These are phyloP conservation scores for Fusarium compactum DNA, from an alignment of 2,329 filamentous ascomycete species.

Conservation along the genomic window DNA sequence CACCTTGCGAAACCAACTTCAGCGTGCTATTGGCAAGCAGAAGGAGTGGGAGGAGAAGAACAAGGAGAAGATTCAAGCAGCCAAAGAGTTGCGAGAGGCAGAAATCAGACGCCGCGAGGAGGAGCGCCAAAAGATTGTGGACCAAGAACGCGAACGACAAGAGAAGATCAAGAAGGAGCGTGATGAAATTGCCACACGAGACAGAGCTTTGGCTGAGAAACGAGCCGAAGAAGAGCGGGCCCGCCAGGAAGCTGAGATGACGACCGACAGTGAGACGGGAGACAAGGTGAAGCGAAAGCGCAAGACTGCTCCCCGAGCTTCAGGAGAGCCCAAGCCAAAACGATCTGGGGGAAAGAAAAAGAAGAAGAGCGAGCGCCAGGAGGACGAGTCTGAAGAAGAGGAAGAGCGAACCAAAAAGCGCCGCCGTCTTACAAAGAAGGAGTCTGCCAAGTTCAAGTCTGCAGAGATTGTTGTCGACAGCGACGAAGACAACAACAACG, in stretches of 20 bases:
- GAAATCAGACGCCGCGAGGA: conserved; percentile 85
- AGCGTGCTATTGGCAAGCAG: conserved; percentile 85
- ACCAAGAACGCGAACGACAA: conserved; percentile 78
- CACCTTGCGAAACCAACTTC: conserved; percentile 92
- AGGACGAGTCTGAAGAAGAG: conserved; percentile 60
- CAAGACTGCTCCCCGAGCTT: conserved; percentile 58
- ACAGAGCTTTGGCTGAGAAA: conserved; percentile 78
- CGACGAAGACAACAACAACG: conserved; percentile 64
- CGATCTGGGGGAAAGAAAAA: conserved; percentile 62
- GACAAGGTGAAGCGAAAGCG: conserved; percentile 85
- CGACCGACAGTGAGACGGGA: conserved; percentile 83
- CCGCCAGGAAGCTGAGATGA: conserved; percentile 77
- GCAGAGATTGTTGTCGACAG: conserved; percentile 85
- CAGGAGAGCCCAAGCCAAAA: conserved; percentile 59
- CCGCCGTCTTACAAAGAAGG: conserved; percentile 66
- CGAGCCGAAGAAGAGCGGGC: conserved; percentile 56
- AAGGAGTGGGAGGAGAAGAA: conserved; percentile 94
- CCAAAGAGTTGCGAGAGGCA: conserved; percentile 81
- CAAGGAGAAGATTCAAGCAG: conserved; percentile 85
- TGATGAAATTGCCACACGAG: conserved; percentile 80
- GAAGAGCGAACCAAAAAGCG: conserved; percentile 70
- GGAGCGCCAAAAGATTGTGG: conserved; percentile 74
- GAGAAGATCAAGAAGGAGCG: conserved; percentile 89
- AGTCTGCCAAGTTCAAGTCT: conserved; percentile 80
- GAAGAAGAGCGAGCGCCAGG: conserved; percentile 56